These are phyloP conservation scores for Solanum corneliomulleri DNA, from an alignment of 257 asterid species.

Conservation along the genomic window DNA sequence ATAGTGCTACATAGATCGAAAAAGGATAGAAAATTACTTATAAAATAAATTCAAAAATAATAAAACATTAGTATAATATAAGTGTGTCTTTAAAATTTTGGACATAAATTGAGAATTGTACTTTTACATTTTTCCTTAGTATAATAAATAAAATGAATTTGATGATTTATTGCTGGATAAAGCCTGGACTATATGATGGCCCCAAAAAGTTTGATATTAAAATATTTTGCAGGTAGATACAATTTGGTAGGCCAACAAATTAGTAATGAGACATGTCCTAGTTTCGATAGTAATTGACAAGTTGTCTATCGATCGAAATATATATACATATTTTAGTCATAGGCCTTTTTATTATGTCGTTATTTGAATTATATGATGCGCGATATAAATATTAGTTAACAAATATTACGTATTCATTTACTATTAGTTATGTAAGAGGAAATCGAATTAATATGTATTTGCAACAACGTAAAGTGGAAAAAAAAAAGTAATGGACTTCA, in stretches of 20 bases:
- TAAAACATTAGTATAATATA: accelerated
- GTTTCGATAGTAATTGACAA: neutral
- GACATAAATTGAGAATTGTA: too few relatives aligned
- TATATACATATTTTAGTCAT: too few relatives aligned
- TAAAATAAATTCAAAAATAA: accelerated
- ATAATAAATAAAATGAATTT: neutral
- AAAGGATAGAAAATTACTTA: too few relatives aligned
- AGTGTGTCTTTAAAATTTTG: too few relatives aligned
- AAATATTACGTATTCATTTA: neutral
- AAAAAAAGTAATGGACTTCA: neutral
- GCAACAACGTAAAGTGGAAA: neutral
- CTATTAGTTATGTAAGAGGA: neutral
- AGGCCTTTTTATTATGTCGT: neutral
- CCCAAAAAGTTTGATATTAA: neutral
- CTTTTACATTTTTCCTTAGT: too few relatives aligned
- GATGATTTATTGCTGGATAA: neutral
- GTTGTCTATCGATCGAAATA: neutral
- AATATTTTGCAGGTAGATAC: neutral
- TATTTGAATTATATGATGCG: neutral
- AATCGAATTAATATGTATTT: neutral
- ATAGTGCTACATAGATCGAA: too few relatives aligned
- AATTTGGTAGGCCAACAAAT: neutral
- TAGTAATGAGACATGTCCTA: neutral
- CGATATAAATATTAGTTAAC: neutral
- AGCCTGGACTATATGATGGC: neutral